Evolutionary conservation across 805 yeast genomes (phyloP), one percentile per base, ranked within the genome.

Genomic region (Metschnikowia picachoensis): DNA sequence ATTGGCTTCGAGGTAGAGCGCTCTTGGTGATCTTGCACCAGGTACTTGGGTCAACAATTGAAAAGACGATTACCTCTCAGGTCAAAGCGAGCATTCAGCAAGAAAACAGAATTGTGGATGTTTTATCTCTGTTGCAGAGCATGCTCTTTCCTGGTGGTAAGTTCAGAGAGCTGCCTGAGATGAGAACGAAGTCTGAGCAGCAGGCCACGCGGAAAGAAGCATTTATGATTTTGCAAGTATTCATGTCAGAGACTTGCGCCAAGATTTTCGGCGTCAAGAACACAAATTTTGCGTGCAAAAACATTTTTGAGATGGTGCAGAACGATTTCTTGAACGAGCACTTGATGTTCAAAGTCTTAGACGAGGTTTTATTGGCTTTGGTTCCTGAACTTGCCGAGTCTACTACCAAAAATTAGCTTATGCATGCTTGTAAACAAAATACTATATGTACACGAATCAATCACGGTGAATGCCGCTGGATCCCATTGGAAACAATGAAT

Each of bases 1-100:
- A 81, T 39, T 88, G 96, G 95, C 64, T 91, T 1, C 70, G 96
- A 43, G 97, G 96, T 0, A 72, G 90, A 37, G 96, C 97, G 0
- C 72, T 89, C 8, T 74, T 90, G 33, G 81, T 89, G 5, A 79
- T 91, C 3, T 66, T 91, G 43, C 97, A 90, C 62, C 96, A 89
- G 60, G 64, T 91, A 1, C 73, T 91, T 33, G 97, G 97, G 0
- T 86, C 92, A 2, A 85, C 97, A 0, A 83, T 91, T 42, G 97
- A 91, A 59, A 83, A 80, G 59, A 79, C 77, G 44, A 74, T 81
- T 4, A 66, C 82, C 35, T 72, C 74, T 28, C 67, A 67, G 47
- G 62, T 78, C 30, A 67, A 70, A 33, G 57, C 55, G 17, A 61
- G 59, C 31, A 16, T 68, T 6, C 50, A 70, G 33, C 68, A 71